Conservation (phyloP, 1,284 basidiomycete genomes). For the Trichosporon inkin region DNA sequence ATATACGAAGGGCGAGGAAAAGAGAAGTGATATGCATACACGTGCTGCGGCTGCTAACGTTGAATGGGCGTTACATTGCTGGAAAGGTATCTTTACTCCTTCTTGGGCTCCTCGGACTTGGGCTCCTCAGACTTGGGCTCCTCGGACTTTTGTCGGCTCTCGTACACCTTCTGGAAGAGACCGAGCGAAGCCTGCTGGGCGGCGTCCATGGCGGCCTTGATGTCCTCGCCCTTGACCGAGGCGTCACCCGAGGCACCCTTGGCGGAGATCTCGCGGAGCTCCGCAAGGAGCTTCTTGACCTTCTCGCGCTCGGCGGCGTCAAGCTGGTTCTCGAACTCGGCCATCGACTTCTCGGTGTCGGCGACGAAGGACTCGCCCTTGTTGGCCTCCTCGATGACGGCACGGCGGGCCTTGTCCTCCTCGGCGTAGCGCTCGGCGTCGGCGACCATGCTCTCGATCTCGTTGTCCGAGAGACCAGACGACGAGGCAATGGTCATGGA, state of each 20-base stretch:
- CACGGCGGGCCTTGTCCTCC: slow-evolving; percentile 78
- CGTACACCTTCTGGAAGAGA: slow-evolving; percentile 98
- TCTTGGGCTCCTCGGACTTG: slow-evolving; percentile 50
- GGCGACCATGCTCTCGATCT: slow-evolving; percentile 94
- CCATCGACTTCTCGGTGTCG: slow-evolving; percentile 94
- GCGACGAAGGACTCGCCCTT: slow-evolving; percentile 89
- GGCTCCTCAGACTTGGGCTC: slow-evolving; percentile 46
- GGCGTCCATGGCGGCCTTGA: slow-evolving; percentile 89
- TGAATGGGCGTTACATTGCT: not conserved
- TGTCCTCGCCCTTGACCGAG: slow-evolving; percentile 73
- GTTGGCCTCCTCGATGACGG: slow-evolving; percentile 94
- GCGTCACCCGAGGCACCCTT: slow-evolving; percentile 87
- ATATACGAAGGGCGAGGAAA: no score
- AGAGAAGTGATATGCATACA: no score
- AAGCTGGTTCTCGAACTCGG: slow-evolving; percentile 96
- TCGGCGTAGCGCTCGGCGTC: slow-evolving; percentile 94
- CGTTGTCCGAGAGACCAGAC: slow-evolving; percentile 90
- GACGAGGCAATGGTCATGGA: slow-evolving; percentile 80
- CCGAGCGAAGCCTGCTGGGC: slow-evolving; percentile 95
- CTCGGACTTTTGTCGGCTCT: slow-evolving; percentile 68
- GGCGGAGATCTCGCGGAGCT: slow-evolving; percentile 82
- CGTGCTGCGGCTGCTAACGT: not conserved
- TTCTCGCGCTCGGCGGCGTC: slow-evolving; percentile 89
- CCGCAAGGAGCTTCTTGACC: slow-evolving; percentile 76
- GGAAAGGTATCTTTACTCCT: slow-evolving; percentile 35